Base-by-base conservation (phyloP, 371 early-diverging fungal species). In the Mortierella sp. region DNA sequence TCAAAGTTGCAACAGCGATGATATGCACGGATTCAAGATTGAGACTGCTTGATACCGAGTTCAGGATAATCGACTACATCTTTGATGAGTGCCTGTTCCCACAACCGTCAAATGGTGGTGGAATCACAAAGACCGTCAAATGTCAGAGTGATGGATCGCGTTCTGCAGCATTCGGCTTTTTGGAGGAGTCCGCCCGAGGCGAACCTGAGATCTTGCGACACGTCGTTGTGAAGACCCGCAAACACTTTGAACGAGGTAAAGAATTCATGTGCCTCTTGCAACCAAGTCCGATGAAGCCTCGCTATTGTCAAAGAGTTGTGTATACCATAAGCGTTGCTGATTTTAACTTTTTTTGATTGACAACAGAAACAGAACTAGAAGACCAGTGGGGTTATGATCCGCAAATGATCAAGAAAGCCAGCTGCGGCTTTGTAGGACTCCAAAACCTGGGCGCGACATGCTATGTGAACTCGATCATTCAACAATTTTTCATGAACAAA, bases 391-490 rank as follows among this genome's bases (percentile, higher is more conserved):
- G 79, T 14, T 83, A 82, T 49, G 81, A 74, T 31, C 83, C 83
- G 2, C 77, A 82, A 54, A 54, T 52, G 16, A 53, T 67, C 55
- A 78, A 70, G 63, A 81, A 69, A 43, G 76, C 83, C 2, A 55
- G 50, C 10, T 82, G 84, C 27, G 83, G 83, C 21, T 83, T 76
- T 49, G 85, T 85, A 2, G 85, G 85, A 19, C 67, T 84, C 31
- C 69, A 74, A 58, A 84, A 84, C 24, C 60, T 84, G n/a, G 85
- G 85, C 3, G 90, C 91, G 39, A 91, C 90, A 9, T 90, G 90
- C 60, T 90, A 85, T 67, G 80, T 88, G 59, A 90, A 91, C 77
- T 78, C 85, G 2, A 57, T 81, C 34, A 47, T 88, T 22, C 90
- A 90, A 52, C 86, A 86, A 63, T 80, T 90, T 52, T 86, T 65